phyloP scores from a whole-genome alignment of 2,329 filamentous ascomycete genomes.

The Ceratocystis cacaofunesta region DNA sequence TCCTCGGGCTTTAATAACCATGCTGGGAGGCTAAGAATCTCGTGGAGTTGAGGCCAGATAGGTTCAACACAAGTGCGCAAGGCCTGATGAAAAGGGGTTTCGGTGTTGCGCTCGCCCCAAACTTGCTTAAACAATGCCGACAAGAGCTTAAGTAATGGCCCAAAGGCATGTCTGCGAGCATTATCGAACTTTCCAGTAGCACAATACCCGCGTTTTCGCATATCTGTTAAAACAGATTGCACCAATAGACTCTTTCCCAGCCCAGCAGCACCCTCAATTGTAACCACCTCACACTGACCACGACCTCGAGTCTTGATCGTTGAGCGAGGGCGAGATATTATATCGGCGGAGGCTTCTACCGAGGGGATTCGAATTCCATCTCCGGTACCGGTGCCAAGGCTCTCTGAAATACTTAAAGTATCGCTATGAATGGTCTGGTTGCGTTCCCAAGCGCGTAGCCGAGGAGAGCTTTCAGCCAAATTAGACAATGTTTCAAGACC shows the following conservation, averaged over 20 bases:
- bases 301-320: constrained; percentile 44
- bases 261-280: constrained; percentile 45
- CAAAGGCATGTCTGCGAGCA: constrained; percentile 44
- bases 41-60: constrained; percentile 49
- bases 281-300: constrained; percentile 49
- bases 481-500: constrained; percentile 3
- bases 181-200: constrained; percentile 53
- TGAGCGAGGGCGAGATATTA: constrained; percentile 37
- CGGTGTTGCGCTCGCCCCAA: constrained; percentile 50
- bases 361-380: constrained; percentile 7
- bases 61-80: constrained; percentile 48
- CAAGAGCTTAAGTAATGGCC: constrained; percentile 47
- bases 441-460: constrained; percentile 36
- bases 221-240: constrained; percentile 47
- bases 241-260: constrained; percentile 52
- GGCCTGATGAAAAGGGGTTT: constrained; percentile 46
- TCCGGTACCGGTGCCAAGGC: constrained; percentile 24
- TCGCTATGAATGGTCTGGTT: constrained; percentile 38
- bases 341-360: constrained; percentile 8
- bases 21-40: constrained; percentile 48
- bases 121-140: constrained; percentile 53
- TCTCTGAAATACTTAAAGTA: constrained; percentile 32
- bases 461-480: constrained; percentile 15
- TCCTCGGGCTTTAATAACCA: constrained; percentile 44
- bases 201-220: constrained; percentile 47